Base-by-base conservation (phyloP, 352 stramenopile species). In the Globisporangium nunn region DNA sequence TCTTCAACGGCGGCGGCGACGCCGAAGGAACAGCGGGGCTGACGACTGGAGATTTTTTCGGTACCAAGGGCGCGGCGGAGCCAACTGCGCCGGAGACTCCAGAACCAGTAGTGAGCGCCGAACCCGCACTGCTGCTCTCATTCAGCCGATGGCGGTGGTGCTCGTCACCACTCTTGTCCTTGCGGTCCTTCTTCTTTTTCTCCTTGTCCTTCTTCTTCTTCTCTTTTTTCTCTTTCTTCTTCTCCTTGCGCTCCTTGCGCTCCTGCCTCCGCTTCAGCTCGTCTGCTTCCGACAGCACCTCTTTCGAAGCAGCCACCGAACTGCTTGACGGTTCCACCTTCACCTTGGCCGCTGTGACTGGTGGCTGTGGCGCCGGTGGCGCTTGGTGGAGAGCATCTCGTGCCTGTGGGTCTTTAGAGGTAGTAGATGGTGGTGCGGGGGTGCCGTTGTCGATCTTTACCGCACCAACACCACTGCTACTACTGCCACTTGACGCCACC, bases 181-280 rank as follows among this genome's bases (percentile, higher is more conserved):
- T 59, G 66, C 37, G 58, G 45, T 28, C 35, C 18, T 50, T 46
- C 46, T 35, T 40, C 28, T 54, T 48, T 15, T 52, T 47, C 43
- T 54, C 79, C 52, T 81, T 79, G 35, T 83, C 62, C 60, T 79
- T 74, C 56, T 76, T 80, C 56, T 85, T 84, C 49, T 81, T 66
- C 39, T 81, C 70, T 18, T 91, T 82, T 45, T 89, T 78, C 33
- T 90, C 75, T 37, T 92, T 78, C 45, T 84, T 75, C 54, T 82
- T 74, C 40, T 91, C 84, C 47, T 84, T 82, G 30, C 87, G 77
- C 49, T 83, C 75, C 11, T 74, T 73, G 17, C 85, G 77, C 52
- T 85, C 68, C 31, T 82, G 85, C 55, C 78, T 75, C 33, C 76
- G 63, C 35, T 74, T 86, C 15, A 67, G 35, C 17, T 74, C 58